Conservation (phyloP, 352 stramenopile genomes). For the Phytophthora citricola region DNA sequence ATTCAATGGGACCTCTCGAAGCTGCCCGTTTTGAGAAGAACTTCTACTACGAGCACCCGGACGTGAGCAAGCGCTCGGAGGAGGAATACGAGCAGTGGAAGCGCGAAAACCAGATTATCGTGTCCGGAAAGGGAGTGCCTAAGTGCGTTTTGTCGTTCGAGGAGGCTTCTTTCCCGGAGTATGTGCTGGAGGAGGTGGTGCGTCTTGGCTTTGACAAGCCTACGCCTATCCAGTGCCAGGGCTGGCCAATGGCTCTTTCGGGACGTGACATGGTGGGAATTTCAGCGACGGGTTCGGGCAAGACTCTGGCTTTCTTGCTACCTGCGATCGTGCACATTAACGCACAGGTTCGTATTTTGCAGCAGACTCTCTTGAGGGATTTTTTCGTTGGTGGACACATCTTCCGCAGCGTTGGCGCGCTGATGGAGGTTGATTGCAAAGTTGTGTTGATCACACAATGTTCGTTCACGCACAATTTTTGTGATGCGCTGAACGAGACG, state of each 20-base stretch:
- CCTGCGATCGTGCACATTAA: constrained; percentile 99
- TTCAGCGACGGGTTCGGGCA: constrained; percentile 97
- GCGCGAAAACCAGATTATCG: constrained; percentile 94
- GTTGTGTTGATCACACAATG: constrained; percentile 33
- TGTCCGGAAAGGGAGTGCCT: constrained; percentile 96
- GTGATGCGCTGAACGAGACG: constrained; percentile 27
- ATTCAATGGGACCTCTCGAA: constrained; percentile 97
- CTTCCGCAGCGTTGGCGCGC: constrained; percentile 30
- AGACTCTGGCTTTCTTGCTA: constrained; percentile 99
- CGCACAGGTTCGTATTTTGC: constrained; percentile 94
- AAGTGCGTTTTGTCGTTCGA: constrained; percentile 98
- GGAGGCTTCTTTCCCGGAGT: constrained; percentile 95
- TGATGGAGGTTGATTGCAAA: constrained; percentile 37
- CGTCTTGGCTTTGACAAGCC: constrained; percentile 97
- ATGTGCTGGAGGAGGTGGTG: constrained; percentile 97
- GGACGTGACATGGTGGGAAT: constrained; percentile 99
- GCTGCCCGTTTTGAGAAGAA: constrained; percentile 98
- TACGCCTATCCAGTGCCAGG: constrained; percentile 94
- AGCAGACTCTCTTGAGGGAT: constrained; percentile 32
- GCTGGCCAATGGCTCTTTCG: constrained; percentile 98
- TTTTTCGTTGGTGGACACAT: constrained; percentile 24
- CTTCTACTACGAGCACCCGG: constrained; percentile 99
- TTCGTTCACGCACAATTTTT: constrained; percentile 27
- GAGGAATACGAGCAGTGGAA: constrained; percentile 94
- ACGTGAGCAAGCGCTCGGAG: constrained; percentile 93